phyloP scores from a whole-genome alignment of 2,329 filamentous ascomycete species.

The Claviceps maximensis region DNA sequence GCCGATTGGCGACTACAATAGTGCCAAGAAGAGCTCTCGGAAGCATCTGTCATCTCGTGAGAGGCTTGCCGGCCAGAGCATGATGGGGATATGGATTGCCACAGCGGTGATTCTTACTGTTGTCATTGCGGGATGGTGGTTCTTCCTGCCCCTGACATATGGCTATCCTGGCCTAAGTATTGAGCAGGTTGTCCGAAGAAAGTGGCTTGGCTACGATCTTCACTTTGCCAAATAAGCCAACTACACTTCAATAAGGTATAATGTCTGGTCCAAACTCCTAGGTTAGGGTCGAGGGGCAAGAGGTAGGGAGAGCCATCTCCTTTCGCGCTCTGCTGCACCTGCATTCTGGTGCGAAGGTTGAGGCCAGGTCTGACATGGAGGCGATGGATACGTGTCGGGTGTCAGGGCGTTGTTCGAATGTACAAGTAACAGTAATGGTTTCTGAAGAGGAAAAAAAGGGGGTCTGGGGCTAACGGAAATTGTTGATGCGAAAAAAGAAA shows the following conservation, averaged over 20 bases:
- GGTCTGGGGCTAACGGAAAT: background rate
- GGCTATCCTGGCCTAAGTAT: conserved; percentile 80
- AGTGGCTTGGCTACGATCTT: conserved; percentile 94
- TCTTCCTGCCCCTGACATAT: conserved; percentile 91
- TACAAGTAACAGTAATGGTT: background rate
- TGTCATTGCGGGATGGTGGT: conserved; percentile 70
- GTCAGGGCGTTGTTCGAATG: background rate
- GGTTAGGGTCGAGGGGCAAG: background rate
- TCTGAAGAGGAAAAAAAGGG: background rate
- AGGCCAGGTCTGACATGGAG: background rate
- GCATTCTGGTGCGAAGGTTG: background rate
- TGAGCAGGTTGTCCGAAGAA: conserved; percentile 64
- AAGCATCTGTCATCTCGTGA: conserved; percentile 68
- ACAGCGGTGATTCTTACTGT: conserved; percentile 53
- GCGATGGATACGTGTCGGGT: background rate
- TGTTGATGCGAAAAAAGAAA: background rate
- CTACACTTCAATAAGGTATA: no score
- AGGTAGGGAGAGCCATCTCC: background rate
- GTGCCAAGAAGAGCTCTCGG: conserved; percentile 25
- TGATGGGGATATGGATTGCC: conserved; percentile 69
- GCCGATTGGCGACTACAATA: conserved; percentile 39
- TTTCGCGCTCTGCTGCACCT: background rate
- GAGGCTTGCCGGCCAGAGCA: conserved; percentile 65
- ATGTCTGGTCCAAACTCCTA: no score
- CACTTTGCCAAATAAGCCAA: conserved; percentile 88